Percentiles rank a stretch among this genome's conserved stretches.
phyloP scores from a whole-genome alignment of 2,329 filamentous ascomycete genomes.

The Aureobasidium sp. region DNA sequence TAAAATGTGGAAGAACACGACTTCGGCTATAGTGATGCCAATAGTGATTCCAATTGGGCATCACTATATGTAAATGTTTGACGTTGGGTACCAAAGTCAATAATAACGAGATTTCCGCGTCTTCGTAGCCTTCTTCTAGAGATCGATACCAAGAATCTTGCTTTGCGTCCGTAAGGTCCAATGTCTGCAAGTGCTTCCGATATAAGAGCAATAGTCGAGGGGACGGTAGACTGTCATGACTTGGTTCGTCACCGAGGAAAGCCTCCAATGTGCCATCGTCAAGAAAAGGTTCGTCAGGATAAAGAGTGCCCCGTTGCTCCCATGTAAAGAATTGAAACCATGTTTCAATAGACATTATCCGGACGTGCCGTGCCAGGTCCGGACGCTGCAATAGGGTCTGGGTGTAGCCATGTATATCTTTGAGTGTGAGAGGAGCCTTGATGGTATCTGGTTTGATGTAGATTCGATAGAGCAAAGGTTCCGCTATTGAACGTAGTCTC shows the following conservation, averaged over 20 bases:
- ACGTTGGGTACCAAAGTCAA: not conserved
- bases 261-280: not conserved
- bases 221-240: not conserved
- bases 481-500: not conserved
- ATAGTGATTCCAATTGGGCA: conserved; percentile 5
- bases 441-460: not conserved
- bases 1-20: not conserved
- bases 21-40: not conserved
- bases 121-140: not conserved
- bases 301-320: not conserved
- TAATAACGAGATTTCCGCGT: not conserved
- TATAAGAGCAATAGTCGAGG: not conserved
- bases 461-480: not conserved
- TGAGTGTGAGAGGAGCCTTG: not conserved
- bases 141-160: not conserved
- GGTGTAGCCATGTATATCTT: not conserved
- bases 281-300: not conserved
- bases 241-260: not conserved
- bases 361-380: not conserved
- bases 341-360: not conserved
- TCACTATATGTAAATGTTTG: not conserved
- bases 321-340: not conserved
- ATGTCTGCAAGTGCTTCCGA: not conserved
- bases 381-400: not conserved
- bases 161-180: not conserved